These are phyloP conservation scores for Tulasnella sp. DNA, from an alignment of 768 basidiomycete species.

Conservation along the genomic window DNA sequence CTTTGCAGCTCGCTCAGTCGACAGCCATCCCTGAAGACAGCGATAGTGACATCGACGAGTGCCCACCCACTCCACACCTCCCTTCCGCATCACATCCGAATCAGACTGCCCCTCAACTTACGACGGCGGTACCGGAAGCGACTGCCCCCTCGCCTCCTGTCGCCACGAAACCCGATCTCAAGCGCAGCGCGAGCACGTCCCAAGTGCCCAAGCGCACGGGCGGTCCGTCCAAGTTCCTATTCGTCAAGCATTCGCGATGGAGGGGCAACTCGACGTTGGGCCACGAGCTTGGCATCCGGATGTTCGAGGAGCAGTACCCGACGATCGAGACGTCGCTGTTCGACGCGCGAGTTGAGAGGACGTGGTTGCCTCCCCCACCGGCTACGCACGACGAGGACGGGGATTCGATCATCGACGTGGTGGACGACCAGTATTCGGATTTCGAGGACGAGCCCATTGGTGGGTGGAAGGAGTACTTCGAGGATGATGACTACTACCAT, in stretches of 20 bases:
- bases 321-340: not conserved
- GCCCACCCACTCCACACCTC: not conserved
- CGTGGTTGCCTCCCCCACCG: not conserved
- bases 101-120: not conserved
- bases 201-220: not conserved
- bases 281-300: constrained; percentile 11
- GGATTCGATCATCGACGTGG: not conserved
- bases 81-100: not conserved
- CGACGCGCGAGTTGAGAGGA: not conserved
- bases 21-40: not conserved
- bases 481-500: not conserved
- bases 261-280: constrained; percentile 10
- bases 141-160: not conserved
- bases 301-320: constrained; percentile 17
- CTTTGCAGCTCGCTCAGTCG: not conserved
- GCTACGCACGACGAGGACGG: not conserved
- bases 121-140: not conserved
- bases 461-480: not conserved
- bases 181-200: not conserved
- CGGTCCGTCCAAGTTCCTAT: not conserved
- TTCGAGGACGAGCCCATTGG: not conserved
- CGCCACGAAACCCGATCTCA: not conserved
- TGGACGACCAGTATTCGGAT: not conserved
- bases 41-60: not conserved
- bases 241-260: constrained; percentile 25